Base-by-base conservation (phyloP, 768 basidiomycete species). In the Agaricus sinodeliciosus region DNA sequence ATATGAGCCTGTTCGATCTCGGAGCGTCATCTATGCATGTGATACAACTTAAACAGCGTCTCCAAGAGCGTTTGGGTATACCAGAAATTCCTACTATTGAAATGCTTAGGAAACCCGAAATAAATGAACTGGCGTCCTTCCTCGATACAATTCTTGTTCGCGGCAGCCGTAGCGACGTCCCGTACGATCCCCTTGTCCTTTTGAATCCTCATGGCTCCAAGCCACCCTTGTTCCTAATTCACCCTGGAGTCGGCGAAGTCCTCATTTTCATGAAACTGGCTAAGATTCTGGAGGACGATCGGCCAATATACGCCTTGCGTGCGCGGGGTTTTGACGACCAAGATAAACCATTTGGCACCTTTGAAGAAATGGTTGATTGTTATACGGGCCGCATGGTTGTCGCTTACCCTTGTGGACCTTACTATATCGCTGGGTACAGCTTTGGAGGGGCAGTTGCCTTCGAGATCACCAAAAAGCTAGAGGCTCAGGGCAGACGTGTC, bases 21-120 rank as follows among this genome's bases (percentile, higher is more conserved):
- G 49, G 49, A 6, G 49, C 49, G 9, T 51, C 49, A n/a, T 51
- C 49, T 22, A 51, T 51, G 49, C 49, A 51, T 19, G 16, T 51
- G 18, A 51, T 43, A 22, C 49, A 43, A 43, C 42, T 51, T 6
- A 51, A 43, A 31, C 49, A 51, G 11, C 41, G 43, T 34, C 49
- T 51, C 4, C 49, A 51, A 18, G 49, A 51, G 15, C 49, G 49
- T 27, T 28, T 51, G 9, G 18, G 42, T 13, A 51, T 51, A 9
- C 27, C 49, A 5, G 49, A 51, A 11, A 43, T 51, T 28, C 49
- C 49, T 19, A 51, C 42, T 11, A 51, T 51, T 6, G 49, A 51
- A 40, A 51, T 51, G 49, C 49, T 51, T 26, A 27, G 49, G 15
- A 40, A 40, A 9, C 49, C 49, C 9, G 49, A 51, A 22, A 43